phyloP scores from a whole-genome alignment of 2,329 filamentous ascomycete species.

The Sclerotinia minor region DNA sequence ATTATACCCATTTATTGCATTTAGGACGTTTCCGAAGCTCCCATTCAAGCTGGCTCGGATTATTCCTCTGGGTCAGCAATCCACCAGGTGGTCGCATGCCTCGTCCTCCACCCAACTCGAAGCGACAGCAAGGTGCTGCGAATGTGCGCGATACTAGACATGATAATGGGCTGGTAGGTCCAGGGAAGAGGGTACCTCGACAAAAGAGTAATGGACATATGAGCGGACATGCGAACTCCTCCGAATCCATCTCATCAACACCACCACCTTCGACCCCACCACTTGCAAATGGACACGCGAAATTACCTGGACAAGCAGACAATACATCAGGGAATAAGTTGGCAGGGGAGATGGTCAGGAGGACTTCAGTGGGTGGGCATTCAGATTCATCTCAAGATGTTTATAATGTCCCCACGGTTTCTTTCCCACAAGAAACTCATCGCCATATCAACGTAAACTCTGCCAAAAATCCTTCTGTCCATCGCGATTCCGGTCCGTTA shows the following conservation, averaged over 20 bases:
- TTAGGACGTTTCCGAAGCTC: slow-evolving; percentile 21
- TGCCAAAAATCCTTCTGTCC: slow-evolving; percentile 65
- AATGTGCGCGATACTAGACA: slow-evolving; percentile 73
- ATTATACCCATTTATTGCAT: not conserved
- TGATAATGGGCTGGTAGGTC: slow-evolving; percentile 83
- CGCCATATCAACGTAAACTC: slow-evolving; percentile 70
- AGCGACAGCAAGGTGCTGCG: slow-evolving; percentile 47
- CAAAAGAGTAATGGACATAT: slow-evolving; percentile 57
- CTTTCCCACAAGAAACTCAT: slow-evolving; percentile 51
- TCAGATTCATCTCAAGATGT: slow-evolving; percentile 59
- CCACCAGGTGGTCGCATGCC: slow-evolving; percentile 39
- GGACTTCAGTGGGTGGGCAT: slow-evolving; percentile 52
- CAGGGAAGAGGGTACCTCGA: slow-evolving; percentile 62
- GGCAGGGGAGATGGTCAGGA: slow-evolving; percentile 47
- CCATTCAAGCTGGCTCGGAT: slow-evolving; percentile 40
- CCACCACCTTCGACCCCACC: slow-evolving; percentile 45
- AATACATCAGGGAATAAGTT: slow-evolving; percentile 36
- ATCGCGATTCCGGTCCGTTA: slow-evolving; percentile 70
- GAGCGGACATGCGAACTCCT: slow-evolving; percentile 50
- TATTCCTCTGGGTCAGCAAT: slow-evolving; percentile 42
- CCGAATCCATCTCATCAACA: slow-evolving; percentile 39
- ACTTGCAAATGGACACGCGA: slow-evolving; percentile 42
- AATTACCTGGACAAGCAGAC: slow-evolving; percentile 33
- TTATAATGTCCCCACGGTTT: slow-evolving; percentile 43
- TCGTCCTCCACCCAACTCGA: slow-evolving; percentile 39